Base-by-base conservation (phyloP, 1,284 basidiomycete genomes). In the Cutaneotrichosporon daszewskae region DNA sequence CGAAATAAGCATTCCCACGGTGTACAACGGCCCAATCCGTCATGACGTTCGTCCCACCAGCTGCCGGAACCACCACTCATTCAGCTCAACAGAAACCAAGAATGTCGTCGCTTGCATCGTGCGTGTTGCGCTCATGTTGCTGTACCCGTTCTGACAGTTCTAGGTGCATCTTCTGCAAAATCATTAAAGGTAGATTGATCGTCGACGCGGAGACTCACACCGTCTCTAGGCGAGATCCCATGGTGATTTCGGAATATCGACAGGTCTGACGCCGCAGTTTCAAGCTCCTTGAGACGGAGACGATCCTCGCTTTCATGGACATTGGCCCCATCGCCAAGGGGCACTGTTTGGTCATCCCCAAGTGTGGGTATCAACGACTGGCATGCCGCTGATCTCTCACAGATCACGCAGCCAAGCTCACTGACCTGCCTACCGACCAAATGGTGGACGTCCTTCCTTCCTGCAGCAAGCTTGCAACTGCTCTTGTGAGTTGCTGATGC, bases 401-500 rank as follows among this genome's bases (percentile, higher is more conserved):
- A 90, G 87, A 82, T 62, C 87, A 90, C 60, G 78, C 81, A 2
- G 79, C 76, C 55, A 89, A 87, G 66, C 60, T 87, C 53, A 82
- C 84, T 57, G 81, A 90, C 43, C 74, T 89, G 14, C 85, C 86
- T 0, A 87, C 90, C 57, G 82, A 85, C 57, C 83, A 85, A 61
- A 79, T 88, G 49, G 69, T 69, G n/a, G 87, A 89, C 47, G 68
- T 68, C n/a, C 74, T 94, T 43, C 84, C 85, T 1, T 75, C 89
- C 37, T 82, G 84, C 18, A 95, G 94, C 77, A 87, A 85, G 76
- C 82, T 96, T 38, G 91, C 87, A n/a, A n/a, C n/a, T n/a, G n/a
- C n/a, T 11, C 28, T 31, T 31, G 12, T 17, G 10, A 26, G 25
- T 22, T 35, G 14, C 19, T 23, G 6, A 11, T 23, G 20, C 33